These are phyloP conservation scores for Epipyxis sp. DNA, from an alignment of 108 stramenopile genomes.

Conservation along the genomic window DNA sequence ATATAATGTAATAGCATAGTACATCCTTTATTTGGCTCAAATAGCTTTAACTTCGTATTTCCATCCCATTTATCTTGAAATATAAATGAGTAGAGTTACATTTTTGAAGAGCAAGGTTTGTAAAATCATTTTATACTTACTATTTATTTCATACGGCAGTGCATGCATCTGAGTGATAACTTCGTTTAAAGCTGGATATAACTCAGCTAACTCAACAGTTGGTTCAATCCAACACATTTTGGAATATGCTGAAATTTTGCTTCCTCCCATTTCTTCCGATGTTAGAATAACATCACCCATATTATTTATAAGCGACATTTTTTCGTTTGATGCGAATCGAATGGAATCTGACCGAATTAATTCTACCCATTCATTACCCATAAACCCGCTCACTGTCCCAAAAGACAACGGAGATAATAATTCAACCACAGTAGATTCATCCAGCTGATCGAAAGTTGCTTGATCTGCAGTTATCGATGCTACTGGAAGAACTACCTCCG, in stretches of 20 bases:
- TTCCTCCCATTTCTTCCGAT: background rate
- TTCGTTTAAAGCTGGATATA: conserved; percentile 50
- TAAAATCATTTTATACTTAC: conserved; percentile 10
- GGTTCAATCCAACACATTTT: conserved; percentile 48
- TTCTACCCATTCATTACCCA: conserved; percentile 16
- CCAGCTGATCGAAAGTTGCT: background rate
- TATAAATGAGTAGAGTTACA: background rate
- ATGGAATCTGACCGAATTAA: background rate
- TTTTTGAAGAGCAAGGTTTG: background rate
- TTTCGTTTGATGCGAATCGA: conserved; percentile 3
- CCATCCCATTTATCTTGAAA: background rate
- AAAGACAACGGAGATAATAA: background rate
- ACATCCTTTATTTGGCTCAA: conserved; percentile 3
- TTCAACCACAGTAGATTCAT: background rate
- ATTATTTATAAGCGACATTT: conserved; percentile 9
- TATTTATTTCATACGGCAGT: conserved; percentile 45
- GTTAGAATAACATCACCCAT: conserved; percentile 1
- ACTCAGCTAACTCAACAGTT: conserved; percentile 23
- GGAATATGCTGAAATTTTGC: background rate
- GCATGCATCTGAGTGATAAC: conserved; percentile 36
- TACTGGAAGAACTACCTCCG: background rate
- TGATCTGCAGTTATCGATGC: background rate
- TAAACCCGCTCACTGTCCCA: background rate
- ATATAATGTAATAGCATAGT: background rate
- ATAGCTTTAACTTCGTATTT: background rate